Evolutionary conservation across 306 rosid genomes (phyloP).

Genomic region (Rosa multiflora): DNA sequence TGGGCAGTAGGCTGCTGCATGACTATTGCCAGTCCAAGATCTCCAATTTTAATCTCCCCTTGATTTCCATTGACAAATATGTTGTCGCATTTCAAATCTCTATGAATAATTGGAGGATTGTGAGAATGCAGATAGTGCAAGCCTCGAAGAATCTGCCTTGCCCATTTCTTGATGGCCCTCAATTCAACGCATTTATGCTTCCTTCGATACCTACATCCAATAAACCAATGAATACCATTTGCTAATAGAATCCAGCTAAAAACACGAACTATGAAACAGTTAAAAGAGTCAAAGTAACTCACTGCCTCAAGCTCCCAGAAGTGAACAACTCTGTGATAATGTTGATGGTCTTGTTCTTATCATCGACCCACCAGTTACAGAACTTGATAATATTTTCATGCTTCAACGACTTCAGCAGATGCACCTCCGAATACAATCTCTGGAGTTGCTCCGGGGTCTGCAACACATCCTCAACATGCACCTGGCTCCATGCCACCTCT

Average conservation of each 20-base stretch:
- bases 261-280: background rate
- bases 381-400: constrained; percentile 77
- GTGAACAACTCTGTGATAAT: constrained; percentile 88
- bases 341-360: constrained; percentile 62
- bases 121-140: constrained; percentile 73
- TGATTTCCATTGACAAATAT: constrained; percentile 81
- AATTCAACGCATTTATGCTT: constrained; percentile 66
- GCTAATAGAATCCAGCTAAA: no score
- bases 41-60: constrained; percentile 89
- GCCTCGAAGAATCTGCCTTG: constrained; percentile 85
- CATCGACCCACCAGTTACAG: constrained; percentile 80
- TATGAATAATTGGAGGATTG: constrained; percentile 78
- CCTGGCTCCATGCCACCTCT: constrained; percentile 93
- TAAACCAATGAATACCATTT: background rate
- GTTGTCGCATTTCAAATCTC: constrained; percentile 94
- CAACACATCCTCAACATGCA: constrained; percentile 65
- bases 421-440: constrained; percentile 78
- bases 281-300: constrained; percentile 21
- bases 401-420: constrained; percentile 75
- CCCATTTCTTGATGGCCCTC: constrained; percentile 97
- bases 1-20: constrained; percentile 89
- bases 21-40: constrained; percentile 87
- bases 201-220: constrained; percentile 57
- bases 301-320: constrained; percentile 94
- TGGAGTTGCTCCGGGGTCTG: constrained; percentile 66